Percentiles rank a stretch among this genome's conserved stretches.
These are phyloP conservation scores for Tilletiopsis washingtonensis DNA, from an alignment of 1,284 basidiomycete genomes.

Conservation along the genomic window DNA sequence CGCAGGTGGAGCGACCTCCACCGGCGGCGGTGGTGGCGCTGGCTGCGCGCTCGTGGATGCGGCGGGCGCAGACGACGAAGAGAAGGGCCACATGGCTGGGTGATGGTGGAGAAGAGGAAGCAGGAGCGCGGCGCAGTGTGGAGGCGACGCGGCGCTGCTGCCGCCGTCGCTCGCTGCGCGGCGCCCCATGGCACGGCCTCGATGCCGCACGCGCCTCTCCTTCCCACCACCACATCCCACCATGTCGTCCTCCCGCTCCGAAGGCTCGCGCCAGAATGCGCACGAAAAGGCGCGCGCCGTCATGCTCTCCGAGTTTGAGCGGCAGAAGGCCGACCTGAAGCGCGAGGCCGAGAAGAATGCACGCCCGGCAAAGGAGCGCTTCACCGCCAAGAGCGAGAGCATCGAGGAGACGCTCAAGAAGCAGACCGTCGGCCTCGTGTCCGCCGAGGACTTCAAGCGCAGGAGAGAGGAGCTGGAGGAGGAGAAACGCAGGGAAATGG, in stretches of 20 bases:
- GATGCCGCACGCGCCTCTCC: too few species aligned
- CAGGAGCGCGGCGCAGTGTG: too few species aligned
- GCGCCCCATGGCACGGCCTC: too few species aligned
- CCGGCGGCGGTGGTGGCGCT: too few species aligned
- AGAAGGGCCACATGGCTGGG: too few species aligned
- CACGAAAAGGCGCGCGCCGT: constrained; percentile 27
- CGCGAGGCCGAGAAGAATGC: constrained; percentile 43
- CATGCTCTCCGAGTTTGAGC: constrained; percentile 65
- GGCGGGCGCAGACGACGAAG: too few species aligned
- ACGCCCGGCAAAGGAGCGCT: constrained; percentile 57
- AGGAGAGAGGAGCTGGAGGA: constrained; percentile 83
- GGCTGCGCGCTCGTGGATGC: too few species aligned
- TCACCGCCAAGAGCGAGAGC: constrained; percentile 86
- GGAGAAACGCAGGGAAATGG: constrained; percentile 79
- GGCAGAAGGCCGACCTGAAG: constrained; percentile 76
- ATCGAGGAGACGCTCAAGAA: constrained; percentile 91
- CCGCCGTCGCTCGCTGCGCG: too few species aligned
- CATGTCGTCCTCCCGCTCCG: constrained; percentile 29
- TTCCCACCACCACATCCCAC: too few species aligned
- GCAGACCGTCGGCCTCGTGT: constrained; percentile 85
- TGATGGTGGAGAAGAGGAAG: too few species aligned
- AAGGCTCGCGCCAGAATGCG: constrained; percentile 27
- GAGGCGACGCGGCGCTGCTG: not conserved
- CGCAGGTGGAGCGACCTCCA: too few species aligned
- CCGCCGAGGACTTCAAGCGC: constrained; percentile 72